Evolutionary conservation across 495 filamentous ascomycete genomes (phyloP), one percentile per base, ranked within the genome.

Genomic region (Penicillium taxi): DNA sequence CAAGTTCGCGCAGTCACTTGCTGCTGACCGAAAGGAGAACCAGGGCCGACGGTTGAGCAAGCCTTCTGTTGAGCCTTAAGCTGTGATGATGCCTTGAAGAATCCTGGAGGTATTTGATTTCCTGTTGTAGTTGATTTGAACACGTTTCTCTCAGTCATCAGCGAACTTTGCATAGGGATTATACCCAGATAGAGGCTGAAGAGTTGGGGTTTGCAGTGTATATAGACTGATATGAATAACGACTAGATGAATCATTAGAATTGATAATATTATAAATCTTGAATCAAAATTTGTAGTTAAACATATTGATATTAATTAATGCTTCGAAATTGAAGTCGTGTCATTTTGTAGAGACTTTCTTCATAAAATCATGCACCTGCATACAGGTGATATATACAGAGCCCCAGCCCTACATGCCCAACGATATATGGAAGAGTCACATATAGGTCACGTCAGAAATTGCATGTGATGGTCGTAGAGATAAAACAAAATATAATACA

Each of bases 1-100:
- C 31, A 71, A 69, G 44, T 72, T 73, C 40, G 69, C 70, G 12
- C 56, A 64, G 19, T 33, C 46, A 1, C 47, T 63, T n/a, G 52
- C 45, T 20, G 38, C 28, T 1, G 55, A 60, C n/a, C 39, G 49
- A 2, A 47, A 45, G 26, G 36, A 50, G 6, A 56, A 61, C 17
- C 15, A 47, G n/a, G 58, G 57, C 9, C 52, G 53, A 4, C 44
- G 56, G 9, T 50, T 60, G 9, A 60, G 56, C 25, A 42, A 26
- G 38, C 29, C 37, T 29, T n/a, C 39, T 8, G 6, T 35, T 25
- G 35, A 37, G 22, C 39, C 26, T 7, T 14, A 24, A 24, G 6
- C 22, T 24, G n/a, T n/a, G n/a, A n/a, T 11, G 22, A 24, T 6
- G 22, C 22, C 11, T 24, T 6, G 6, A 24, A 24, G 22, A 6